Evolutionary conservation across 176 grass and related monocot species (phyloP), one percentile per base, ranked within the genome.

Genomic region (Carex cristatella): DNA sequence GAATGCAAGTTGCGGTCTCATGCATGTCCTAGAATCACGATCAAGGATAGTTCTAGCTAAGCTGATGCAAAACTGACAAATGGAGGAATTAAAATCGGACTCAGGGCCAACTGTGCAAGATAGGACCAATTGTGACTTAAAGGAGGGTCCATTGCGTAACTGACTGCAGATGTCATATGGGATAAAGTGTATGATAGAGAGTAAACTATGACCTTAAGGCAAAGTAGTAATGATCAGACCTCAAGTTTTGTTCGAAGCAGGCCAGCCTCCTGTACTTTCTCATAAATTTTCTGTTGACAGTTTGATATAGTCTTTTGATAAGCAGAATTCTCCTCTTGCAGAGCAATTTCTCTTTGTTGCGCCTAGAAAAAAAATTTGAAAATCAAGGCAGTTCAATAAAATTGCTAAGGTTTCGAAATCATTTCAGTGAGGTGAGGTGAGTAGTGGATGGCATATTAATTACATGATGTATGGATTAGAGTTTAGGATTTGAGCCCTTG

Each of bases 271-370:
- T 83, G 81, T 86, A 86, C 53, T 54, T 86, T 98, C 64, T 94
- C 91, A 70, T 91, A 84, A 89, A 98, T 89, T 87, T 90, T 98
- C 85, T 90, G 91, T 57, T 80, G 83, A 85, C 92, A 98, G 42
- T 93, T 88, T 30, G 89, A 91, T 85, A 98, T 83, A 84, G 92
- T 91, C 84, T 98, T 94, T 86, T 98, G 89, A 38, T 98, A 94
- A 14, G 89, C 92, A 55, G 79, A 68, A 93, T 93, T 94, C 90
- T 98, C 95, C 88, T 91, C 88, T 84, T 90, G 91, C 46, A 98
- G 88, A 30, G 80, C 73, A 61, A 89, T 31, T 69, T 92, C 92
- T 89, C 92, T 91, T 61, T 91, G 88, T 78, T 92, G 89, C 10
- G 92, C 88, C 95, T 98, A 68, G 54, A 42, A 11, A 81, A 23